phyloP scores from a whole-genome alignment of 192 early-diverging fungal species.

The Coemansia umbellata region DNA sequence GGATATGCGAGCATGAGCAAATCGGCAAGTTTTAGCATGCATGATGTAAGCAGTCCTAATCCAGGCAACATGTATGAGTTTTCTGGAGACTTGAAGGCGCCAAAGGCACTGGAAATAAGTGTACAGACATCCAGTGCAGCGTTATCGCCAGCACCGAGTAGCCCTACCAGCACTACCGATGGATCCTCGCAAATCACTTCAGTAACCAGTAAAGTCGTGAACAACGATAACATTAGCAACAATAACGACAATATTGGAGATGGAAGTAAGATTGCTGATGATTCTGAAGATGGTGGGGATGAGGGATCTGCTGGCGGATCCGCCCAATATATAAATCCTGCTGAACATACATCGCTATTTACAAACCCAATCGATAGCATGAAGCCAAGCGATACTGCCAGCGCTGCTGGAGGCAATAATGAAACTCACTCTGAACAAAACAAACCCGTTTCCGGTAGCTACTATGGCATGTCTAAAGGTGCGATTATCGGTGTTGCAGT shows the following conservation, averaged over 20 bases:
- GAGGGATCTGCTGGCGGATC: too few relatives aligned
- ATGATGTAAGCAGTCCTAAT: background rate
- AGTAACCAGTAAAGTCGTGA: background rate
- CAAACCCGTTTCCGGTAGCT: background rate
- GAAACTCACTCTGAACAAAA: background rate
- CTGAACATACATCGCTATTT: background rate
- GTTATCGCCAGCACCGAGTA: background rate
- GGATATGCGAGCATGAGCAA: background rate
- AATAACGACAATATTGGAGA: conserved; percentile 1
- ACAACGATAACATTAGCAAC: background rate
- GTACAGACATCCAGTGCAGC: too few relatives aligned
- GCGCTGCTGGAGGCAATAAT: background rate
- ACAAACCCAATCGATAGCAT: background rate
- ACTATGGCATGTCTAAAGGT: background rate
- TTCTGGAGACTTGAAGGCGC: background rate
- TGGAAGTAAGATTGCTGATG: background rate
- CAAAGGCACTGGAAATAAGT: background rate
- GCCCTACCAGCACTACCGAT: background rate
- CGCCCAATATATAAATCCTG: conserved; percentile 1
- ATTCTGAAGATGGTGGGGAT: background rate
- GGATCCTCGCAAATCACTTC: background rate
- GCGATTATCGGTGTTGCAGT: conserved; percentile 18
- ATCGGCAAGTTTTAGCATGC: background rate
- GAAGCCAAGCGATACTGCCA: too few relatives aligned
- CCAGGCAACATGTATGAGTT: background rate